These are phyloP conservation scores for Filosporella fistucella DNA, from an alignment of 495 filamentous ascomycete species.

Conservation along the genomic window DNA sequence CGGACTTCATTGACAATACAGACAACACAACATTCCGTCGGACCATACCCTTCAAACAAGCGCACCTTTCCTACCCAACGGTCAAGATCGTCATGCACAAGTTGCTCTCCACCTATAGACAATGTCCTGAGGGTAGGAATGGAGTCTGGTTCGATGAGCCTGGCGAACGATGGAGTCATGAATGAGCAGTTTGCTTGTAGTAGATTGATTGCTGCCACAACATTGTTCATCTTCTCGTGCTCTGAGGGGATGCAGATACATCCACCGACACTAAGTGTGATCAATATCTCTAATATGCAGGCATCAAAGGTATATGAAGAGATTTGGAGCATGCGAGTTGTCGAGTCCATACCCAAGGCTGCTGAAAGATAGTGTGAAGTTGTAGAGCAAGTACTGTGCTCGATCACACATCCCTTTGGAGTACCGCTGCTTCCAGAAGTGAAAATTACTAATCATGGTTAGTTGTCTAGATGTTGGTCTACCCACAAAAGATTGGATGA, in stretches of 20 bases:
- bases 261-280: conserved; percentile 51
- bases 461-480: background rate
- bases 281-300: conserved; percentile 48
- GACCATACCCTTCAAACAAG: conserved; percentile 55
- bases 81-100: conserved; percentile 44
- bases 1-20: conserved; percentile 6
- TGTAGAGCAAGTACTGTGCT: background rate
- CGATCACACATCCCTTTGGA: conserved; percentile 35
- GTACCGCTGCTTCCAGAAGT: conserved; percentile 44
- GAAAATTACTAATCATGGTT: conserved; percentile 22
- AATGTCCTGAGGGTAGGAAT: conserved; percentile 36
- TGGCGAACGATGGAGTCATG: conserved; percentile 22
- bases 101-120: conserved; percentile 44
- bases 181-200: conserved; percentile 19
- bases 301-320: conserved; percentile 57
- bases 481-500: background rate
- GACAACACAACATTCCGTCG: conserved; percentile 28
- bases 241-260: conserved; percentile 59
- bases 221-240: conserved; percentile 39
- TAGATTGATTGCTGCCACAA: conserved; percentile 21
- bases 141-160: conserved; percentile 5
- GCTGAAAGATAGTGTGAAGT: background rate
- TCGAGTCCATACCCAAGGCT: background rate
- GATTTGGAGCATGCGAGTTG: conserved; percentile 35
- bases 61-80: conserved; percentile 41